Evolutionary conservation across 2,329 filamentous ascomycete genomes (phyloP), one percentile per base, ranked within the genome.

Genomic region (Colletotrichum incanum): DNA sequence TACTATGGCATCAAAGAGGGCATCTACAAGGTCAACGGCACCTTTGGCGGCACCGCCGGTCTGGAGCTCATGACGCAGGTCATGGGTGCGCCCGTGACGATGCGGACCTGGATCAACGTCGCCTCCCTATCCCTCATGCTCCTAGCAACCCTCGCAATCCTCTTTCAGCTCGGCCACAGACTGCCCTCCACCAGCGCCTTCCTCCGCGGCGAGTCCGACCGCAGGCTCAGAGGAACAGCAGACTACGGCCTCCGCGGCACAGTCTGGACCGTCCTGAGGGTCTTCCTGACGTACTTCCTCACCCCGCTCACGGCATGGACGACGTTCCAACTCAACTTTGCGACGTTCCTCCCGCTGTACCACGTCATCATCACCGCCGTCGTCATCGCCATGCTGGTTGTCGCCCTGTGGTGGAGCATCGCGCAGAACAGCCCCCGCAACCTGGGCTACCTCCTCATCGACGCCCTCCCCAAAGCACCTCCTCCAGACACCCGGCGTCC

Each of bases 281-380:
- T 95, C 67, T 87, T 93, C 16, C 93, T 93, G 84, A 94, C 93
- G 80, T 95, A 91, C 81, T 92, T 95, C 75, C 84, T 95, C 47
- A 82, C 94, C 6, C 93, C 93, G 0, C 86, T 94, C 56, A 87
- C 28, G 28, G 28, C 28, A 3, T 31, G 28, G 28, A 31, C 28
- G 28, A 31, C 28, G 28, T 31, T 31, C 28, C 28, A 31, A 31
- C 28, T 31, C 28, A 31, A 2, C 28, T 31, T 5, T 31, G 28
- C 28, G 28, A 31, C 28, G 3, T 2, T 31, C 28, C 28, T 3
- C 28, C 28, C 28, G 28, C 28, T 31, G 28, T 31, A 31, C 28
- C 28, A 31, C 28, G 28, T 31, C 28, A 6, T 31, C 28, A 31
- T 31, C 28, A 31, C 28, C 28, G 3, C 28, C 28, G 28, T 31